Evolutionary conservation across 225 moss, liverwort and hornwort species (phyloP), one percentile per base, ranked within the genome.

Genomic region (Lunularia cruciata): DNA sequence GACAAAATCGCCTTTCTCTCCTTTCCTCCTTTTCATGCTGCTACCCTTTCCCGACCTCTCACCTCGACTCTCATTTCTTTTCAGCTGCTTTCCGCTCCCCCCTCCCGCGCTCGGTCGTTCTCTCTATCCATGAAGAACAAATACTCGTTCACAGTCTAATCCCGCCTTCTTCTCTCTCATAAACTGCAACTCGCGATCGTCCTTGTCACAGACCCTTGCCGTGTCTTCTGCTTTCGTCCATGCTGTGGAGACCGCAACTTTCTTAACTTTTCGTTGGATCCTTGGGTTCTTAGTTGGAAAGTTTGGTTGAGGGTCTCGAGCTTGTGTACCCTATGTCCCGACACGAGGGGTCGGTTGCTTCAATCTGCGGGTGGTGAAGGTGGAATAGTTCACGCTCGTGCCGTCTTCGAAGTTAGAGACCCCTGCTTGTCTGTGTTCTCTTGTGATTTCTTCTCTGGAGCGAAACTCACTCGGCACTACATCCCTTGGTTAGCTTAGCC

Each of bases 241-340:
- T 39, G 8, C 23, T 39, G 8, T 8, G 20, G 51, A 4, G 10
- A 20, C 43, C 43, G 43, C 16, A n/a, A 39, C 23, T 60, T 25
- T 2, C 22, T 2, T 33, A 19, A 19, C 36, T 23, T 59, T 20
- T 36, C 23, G 12, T 8, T 6, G 11, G 61, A 61, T 39, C 39
- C 60, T 39, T 61, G 5, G 25, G 25, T 26, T 14, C 37, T 23
- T 31, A n/a, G n/a, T 22, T 13, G 13, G 9, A 3, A 18, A 39
- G 3, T 8, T 13, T 19, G 43, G 12, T 10, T 43, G 43, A 10
- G n/a, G 0, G 30, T 60, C 39, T 40, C 61, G 40, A 39, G 23
- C 38, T 40, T 40, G 39, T 61, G 61, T 61, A 40, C 61, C 39
- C 61, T 38, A 38, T 39, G 60, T 5, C n/a, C 38, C 60, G 60